Base-by-base conservation (phyloP, 768 basidiomycete species). In the Tylopilus plumbeoviolaceoides region DNA sequence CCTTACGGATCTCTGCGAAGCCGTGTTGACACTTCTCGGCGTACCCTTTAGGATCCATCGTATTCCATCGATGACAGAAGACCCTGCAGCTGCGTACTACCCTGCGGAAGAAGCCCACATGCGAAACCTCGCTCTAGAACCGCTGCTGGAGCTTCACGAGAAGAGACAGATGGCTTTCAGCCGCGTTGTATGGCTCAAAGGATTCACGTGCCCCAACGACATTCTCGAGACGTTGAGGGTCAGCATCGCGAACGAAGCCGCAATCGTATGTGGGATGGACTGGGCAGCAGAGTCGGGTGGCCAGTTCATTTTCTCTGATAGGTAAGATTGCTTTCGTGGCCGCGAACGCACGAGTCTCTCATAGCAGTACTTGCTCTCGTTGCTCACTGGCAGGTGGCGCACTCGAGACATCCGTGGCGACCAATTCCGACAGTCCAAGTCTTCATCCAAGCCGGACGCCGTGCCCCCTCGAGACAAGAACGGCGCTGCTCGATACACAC, bases 261-360 rank as follows among this genome's bases (percentile, higher is more conserved):
- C 94, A 0, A 92, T 99, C 91, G 93, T 98, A 2, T 98, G 97
- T 65, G 95, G 95, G n/a, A 98, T 98, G 95, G 97, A 99, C 65
- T 99, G 97, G 97, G 95, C 94, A 10, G 95, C 94, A 11, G 95
- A 99, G 70, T 89, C 94, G 63, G 91, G 93, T 58, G 94, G 94
- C 0, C 89, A 92, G 72, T 99, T 98, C 76, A 94, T 98, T 59
- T 98, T 97, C 72, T 98, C 95, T 17, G 95, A 98, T 70, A 79
- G 95, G 94, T 91, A 58, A 45, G 85, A 11, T 15, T 69, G 0
- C 30, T 23, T 20, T 33, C 5, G 28, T 14, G 5, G 2, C 7
- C 15, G 27, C 11, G 6, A 23, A 10, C 17, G 8, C 23, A 30
- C 5, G 17, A 30, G 20, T 9, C 55, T 39, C 30, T 20, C 39